phyloP scores from a whole-genome alignment of 768 basidiomycete genomes.

The Roridomyces roridus region DNA sequence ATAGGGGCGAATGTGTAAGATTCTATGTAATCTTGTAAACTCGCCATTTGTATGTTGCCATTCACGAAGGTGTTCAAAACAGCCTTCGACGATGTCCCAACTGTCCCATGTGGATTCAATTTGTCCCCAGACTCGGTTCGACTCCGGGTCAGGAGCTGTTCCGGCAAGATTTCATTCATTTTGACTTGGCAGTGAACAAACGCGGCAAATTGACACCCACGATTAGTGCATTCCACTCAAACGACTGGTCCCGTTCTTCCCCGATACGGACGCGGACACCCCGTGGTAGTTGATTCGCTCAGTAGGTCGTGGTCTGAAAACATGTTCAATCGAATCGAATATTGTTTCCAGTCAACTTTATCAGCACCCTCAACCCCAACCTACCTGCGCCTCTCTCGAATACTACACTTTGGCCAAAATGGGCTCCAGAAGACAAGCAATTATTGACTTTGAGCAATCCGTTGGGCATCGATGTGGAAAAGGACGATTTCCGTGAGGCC shows the following conservation, averaged over 20 bases:
- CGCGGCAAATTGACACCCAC: neutral
- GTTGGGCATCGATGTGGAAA: too few relatives aligned
- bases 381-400: neutral
- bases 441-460: neutral
- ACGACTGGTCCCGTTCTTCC: neutral
- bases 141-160: too few relatives aligned
- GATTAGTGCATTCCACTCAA: neutral
- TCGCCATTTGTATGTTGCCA: too few relatives aligned
- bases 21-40: too few relatives aligned
- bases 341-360: neutral
- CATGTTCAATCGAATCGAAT: neutral
- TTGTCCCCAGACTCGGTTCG: too few relatives aligned
- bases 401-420: neutral
- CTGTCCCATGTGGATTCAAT: too few relatives aligned
- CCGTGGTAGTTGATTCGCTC: neutral
- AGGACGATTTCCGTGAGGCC: too few relatives aligned
- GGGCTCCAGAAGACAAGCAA: neutral
- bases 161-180: too few relatives aligned
- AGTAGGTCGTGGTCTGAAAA: neutral
- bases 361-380: conserved; percentile 2
- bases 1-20: too few relatives aligned
- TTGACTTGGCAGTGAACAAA: conserved; percentile 2
- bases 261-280: neutral
- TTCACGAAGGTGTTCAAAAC: too few relatives aligned
- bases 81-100: too few relatives aligned